Conservation (phyloP, 2,329 filamentous ascomycete species). For the Botrytis fabae region DNA sequence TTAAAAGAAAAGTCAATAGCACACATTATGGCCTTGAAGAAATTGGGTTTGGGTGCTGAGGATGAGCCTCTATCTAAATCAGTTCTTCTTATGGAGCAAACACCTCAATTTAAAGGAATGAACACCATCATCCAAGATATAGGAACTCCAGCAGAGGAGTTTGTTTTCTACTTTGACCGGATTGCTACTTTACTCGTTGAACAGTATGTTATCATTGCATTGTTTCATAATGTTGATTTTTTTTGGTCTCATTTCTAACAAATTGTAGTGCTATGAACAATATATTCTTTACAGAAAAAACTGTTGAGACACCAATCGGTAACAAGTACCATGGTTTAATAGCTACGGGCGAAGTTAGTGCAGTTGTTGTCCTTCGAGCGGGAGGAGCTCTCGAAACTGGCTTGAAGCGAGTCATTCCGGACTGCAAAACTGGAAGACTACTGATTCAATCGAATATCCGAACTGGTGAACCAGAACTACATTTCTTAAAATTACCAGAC, state of each 20-base stretch:
- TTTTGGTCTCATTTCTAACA: constrained; percentile 21
- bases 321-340: constrained; percentile 70
- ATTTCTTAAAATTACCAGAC: constrained; percentile 78
- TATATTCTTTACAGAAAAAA: constrained; percentile 63
- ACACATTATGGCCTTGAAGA: constrained; percentile 76
- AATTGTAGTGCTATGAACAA: constrained; percentile 70
- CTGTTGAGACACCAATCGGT: constrained; percentile 70
- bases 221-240: background rate
- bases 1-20: constrained; percentile 80
- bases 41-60: constrained; percentile 70
- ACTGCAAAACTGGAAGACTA: constrained; percentile 84
- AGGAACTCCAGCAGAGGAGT: constrained; percentile 78
- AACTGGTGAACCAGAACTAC: constrained; percentile 88
- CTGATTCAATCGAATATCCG: constrained; percentile 86
- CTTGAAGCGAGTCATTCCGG: constrained; percentile 84
- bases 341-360: constrained; percentile 73
- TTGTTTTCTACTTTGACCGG: constrained; percentile 96
- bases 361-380: constrained; percentile 84
- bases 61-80: constrained; percentile 72
- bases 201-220: constrained; percentile 49
- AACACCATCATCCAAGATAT: constrained; percentile 86
- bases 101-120: constrained; percentile 81
- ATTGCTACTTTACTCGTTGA: constrained; percentile 84
- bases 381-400: constrained; percentile 87
- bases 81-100: constrained; percentile 72